Conservation (phyloP, 1,284 basidiomycete species). For the Tilletia walkeri region DNA sequence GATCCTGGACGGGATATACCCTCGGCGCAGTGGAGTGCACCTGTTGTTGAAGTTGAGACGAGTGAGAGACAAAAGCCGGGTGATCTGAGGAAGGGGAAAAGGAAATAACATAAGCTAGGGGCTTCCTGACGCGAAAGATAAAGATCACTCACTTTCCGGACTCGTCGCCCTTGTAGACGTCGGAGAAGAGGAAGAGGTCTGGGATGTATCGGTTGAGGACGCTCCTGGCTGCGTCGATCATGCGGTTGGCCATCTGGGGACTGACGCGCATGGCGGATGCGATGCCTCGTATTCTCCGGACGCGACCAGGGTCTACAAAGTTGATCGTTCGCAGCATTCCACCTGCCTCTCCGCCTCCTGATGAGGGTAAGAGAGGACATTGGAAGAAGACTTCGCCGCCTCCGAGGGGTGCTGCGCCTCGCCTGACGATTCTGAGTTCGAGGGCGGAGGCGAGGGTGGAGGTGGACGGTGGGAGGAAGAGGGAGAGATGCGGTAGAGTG, state of each 20-base stretch:
- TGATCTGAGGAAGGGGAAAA: conserved; percentile 59
- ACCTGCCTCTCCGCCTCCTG: conserved; percentile 49
- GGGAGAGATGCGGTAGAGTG: conserved; percentile 82
- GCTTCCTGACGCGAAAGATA: background rate
- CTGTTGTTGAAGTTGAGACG: conserved; percentile 87
- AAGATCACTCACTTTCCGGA: conserved; percentile 69
- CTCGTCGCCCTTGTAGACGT: conserved; percentile 96
- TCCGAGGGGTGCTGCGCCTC: conserved; percentile 84
- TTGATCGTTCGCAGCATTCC: conserved; percentile 62
- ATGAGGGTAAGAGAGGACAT: conserved; percentile 89
- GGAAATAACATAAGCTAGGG: background rate
- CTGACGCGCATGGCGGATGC: conserved; percentile 75
- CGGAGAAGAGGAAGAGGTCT: conserved; percentile 96
- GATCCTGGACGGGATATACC: conserved; percentile 63
- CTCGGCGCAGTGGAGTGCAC: conserved; percentile 83
- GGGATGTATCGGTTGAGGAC: conserved; percentile 94
- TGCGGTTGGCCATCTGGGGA: conserved; percentile 93
- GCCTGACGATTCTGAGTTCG: conserved; percentile 75
- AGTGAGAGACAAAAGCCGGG: conserved; percentile 92
- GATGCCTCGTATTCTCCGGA: conserved; percentile 91
- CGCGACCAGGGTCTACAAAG: conserved; percentile 83
- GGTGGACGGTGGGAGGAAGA: conserved; percentile 62
- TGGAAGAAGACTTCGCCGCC: conserved; percentile 90
- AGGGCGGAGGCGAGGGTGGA: conserved; percentile 41
- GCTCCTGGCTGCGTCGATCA: conserved; percentile 89